phyloP scores from a whole-genome alignment of 2,329 filamentous ascomycete genomes.

The Epicoccum sorghinum region DNA sequence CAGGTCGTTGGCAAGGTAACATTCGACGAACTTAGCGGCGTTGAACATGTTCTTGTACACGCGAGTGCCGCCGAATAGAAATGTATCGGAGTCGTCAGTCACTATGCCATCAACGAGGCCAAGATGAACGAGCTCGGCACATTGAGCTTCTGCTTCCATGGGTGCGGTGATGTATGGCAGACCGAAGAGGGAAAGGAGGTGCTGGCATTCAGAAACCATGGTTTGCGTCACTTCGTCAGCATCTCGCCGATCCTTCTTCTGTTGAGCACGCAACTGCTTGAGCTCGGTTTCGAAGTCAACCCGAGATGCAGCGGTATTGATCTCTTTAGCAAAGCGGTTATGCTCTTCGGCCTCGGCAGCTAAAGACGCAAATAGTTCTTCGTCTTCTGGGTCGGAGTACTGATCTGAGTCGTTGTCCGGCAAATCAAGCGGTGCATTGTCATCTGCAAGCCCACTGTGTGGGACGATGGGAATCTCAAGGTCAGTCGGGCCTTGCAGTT shows the following conservation, averaged over 20 bases:
- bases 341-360: constrained; percentile 93
- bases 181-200: constrained; percentile 86
- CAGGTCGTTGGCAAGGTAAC: constrained; percentile 82
- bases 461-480: constrained; percentile 39
- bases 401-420: constrained; percentile 43
- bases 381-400: constrained; percentile 86
- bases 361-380: constrained; percentile 83
- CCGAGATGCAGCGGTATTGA: constrained; percentile 74
- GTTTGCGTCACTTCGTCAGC: constrained; percentile 96
- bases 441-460: constrained; percentile 39
- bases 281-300: constrained; percentile 87
- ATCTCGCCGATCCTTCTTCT: constrained; percentile 94
- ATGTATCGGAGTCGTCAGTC: constrained; percentile 95
- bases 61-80: constrained; percentile 92
- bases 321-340: constrained; percentile 83
- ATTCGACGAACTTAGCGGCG: constrained; percentile 96
- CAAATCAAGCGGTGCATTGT: constrained; percentile 32
- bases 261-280: constrained; percentile 84
- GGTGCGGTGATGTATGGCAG: constrained; percentile 96
- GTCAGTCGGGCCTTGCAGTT: constrained; percentile 35
- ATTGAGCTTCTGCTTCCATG: constrained; percentile 99
- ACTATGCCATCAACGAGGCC: constrained; percentile 96
- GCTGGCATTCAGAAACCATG: constrained; percentile 95
- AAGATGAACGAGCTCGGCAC: constrained; percentile 83
- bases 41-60: constrained; percentile 99